phyloP scores from a whole-genome alignment of 257 asterid species.

The Lycium ferocissimum region DNA sequence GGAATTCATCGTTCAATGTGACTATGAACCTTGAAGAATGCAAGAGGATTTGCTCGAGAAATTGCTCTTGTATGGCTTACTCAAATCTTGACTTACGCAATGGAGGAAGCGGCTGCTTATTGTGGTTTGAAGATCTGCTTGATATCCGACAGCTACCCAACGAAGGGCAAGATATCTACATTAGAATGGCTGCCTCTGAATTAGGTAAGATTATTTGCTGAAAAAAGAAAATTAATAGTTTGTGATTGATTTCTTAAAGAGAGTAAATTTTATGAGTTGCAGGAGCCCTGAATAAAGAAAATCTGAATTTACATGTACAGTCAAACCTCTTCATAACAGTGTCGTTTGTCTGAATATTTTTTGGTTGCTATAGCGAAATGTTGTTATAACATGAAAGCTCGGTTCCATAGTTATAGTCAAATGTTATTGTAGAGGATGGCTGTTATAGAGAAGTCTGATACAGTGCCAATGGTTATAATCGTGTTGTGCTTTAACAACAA shows the following conservation, averaged over 20 bases:
- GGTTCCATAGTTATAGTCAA: too few relatives aligned
- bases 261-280: not conserved
- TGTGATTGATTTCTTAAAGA: constrained; percentile 19
- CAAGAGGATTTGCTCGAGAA: constrained; percentile 21
- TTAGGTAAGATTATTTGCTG: constrained; percentile 25
- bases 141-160: constrained; percentile 33
- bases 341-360: too few relatives aligned
- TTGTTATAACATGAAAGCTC: too few relatives aligned
- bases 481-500: not conserved
- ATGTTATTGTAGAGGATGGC: too few relatives aligned
- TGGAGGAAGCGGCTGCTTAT: constrained; percentile 43
- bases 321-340: too few relatives aligned
- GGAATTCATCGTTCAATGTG: constrained; percentile 21
- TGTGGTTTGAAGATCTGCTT: constrained; percentile 42
- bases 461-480: not conserved
- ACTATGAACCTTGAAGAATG: constrained; percentile 34
- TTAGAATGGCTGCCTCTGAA: constrained; percentile 41
- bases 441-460: too few relatives aligned
- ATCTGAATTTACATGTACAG: not conserved
- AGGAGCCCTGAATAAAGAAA: not conserved
- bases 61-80: constrained; percentile 45
- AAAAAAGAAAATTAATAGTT: not conserved
- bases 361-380: too few relatives aligned
- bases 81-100: constrained; percentile 36
- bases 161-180: constrained; percentile 36